A percentile compares a stretch with the other conserved stretches of the same genome.
These are phyloP conservation scores for Acephala macrosclerotiorum DNA, from an alignment of 2,329 filamentous ascomycete species.

Conservation along the genomic window DNA sequence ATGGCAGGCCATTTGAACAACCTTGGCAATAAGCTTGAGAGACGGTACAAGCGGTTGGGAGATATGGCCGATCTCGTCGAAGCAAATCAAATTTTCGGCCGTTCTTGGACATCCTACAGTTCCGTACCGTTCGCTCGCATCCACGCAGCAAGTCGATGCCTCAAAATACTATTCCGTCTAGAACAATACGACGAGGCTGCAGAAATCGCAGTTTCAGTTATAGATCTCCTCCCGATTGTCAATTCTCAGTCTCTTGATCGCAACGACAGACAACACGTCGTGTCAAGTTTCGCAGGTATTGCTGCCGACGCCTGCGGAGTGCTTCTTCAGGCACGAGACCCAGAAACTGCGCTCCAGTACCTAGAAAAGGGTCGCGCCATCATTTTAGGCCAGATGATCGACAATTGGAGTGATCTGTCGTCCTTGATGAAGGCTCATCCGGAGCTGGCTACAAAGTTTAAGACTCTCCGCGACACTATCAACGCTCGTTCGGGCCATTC, in stretches of 20 bases:
- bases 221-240: conserved; percentile 1
- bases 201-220: conserved; percentile 1
- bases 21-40: background rate
- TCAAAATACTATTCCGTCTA: background rate
- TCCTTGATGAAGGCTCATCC: conserved; percentile 7
- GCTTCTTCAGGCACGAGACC: background rate
- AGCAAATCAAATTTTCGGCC: conserved; percentile 2
- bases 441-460: background rate
- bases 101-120: conserved; percentile 3
- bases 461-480: background rate
- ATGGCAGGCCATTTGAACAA: background rate
- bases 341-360: background rate
- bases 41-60: background rate
- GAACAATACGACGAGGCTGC: background rate
- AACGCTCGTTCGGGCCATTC: background rate
- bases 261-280: conserved; percentile 4
- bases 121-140: conserved; percentile 8
- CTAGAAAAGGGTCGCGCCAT: conserved; percentile 7
- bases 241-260: background rate
- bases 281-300: conserved; percentile 5
- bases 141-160: background rate
- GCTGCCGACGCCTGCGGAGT: conserved; percentile 6
- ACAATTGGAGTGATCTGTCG: conserved; percentile 9
- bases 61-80: background rate
- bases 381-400: conserved; percentile 12